Conservation (phyloP, 2,329 filamentous ascomycete genomes). For the Xylaria multiplex region DNA sequence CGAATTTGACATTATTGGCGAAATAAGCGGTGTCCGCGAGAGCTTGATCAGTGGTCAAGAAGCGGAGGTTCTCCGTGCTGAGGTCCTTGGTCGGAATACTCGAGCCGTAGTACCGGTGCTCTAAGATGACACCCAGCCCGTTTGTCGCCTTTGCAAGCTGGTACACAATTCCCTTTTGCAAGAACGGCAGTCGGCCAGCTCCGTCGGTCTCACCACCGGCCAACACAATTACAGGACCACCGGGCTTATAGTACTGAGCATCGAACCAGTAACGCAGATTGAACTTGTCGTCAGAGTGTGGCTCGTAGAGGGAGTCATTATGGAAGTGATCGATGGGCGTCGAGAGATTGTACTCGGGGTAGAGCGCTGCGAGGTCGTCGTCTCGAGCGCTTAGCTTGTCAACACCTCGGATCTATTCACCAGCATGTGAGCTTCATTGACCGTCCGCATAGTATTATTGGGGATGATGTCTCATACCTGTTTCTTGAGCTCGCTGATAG, state of each 20-base stretch:
- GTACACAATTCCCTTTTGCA: slow-evolving; percentile 81
- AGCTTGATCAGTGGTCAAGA: slow-evolving; percentile 84
- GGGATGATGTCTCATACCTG: slow-evolving; percentile 38
- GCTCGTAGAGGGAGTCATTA: slow-evolving; percentile 80
- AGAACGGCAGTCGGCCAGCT: slow-evolving; percentile 70
- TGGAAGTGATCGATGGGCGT: slow-evolving; percentile 83
- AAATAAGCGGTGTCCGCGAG: slow-evolving; percentile 86
- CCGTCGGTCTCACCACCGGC: slow-evolving; percentile 76
- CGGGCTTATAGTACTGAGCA: slow-evolving; percentile 75
- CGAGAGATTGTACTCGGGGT: slow-evolving; percentile 54
- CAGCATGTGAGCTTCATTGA: slow-evolving; percentile 27
- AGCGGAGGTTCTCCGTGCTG: slow-evolving; percentile 75
- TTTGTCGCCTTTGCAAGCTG: slow-evolving; percentile 75
- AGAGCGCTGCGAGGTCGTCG: slow-evolving; percentile 41
- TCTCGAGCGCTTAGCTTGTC: slow-evolving; percentile 34
- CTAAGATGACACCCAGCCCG: slow-evolving; percentile 82
- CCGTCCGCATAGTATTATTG: background rate
- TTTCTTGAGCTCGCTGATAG: slow-evolving; percentile 47
- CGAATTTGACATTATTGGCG: slow-evolving; percentile 75
- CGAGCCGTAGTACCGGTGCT: slow-evolving; percentile 87
- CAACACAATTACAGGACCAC: slow-evolving; percentile 84
- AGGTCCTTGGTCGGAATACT: slow-evolving; percentile 76
- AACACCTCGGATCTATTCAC: slow-evolving; percentile 34
- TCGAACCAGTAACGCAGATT: slow-evolving; percentile 86
- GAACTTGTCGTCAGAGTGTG: slow-evolving; percentile 76